phyloP scores from a whole-genome alignment of 805 yeast genomes.

The Schwanniomyces occidentalis region DNA sequence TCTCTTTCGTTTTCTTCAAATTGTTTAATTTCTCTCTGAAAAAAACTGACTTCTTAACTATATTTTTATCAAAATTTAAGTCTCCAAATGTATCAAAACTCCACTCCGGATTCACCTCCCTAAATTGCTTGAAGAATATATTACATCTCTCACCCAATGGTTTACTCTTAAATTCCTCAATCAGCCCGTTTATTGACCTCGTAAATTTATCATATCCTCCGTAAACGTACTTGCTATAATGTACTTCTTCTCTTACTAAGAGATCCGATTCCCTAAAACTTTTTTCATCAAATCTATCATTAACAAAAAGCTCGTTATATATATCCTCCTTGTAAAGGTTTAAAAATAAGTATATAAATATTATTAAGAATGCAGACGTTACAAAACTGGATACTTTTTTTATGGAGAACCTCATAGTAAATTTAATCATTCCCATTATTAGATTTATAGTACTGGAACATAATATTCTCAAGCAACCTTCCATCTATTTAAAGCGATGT shows the following conservation, averaged over 20 bases:
- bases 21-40: conserved; percentile 12
- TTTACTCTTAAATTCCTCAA: conserved; percentile 6
- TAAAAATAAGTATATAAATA: no score
- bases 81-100: conserved; percentile 12
- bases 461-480: no score
- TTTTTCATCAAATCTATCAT: neutral
- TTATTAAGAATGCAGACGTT: no score
- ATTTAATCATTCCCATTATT: no score
- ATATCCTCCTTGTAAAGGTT: no score
- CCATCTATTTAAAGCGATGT: no score
- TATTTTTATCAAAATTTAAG: conserved; percentile 18
- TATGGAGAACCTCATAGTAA: conserved; percentile 2
- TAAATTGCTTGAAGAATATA: conserved; percentile 22
- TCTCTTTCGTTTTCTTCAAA: conserved; percentile 4
- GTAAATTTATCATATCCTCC: conserved; percentile 19
- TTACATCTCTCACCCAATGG: conserved; percentile 24
- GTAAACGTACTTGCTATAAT: conserved; percentile 24
- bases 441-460: no score
- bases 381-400: neutral
- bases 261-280: conserved; percentile 1
- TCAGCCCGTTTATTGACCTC: neutral
- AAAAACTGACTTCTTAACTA: conserved; percentile 18
- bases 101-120: conserved; percentile 22
- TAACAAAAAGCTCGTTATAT: no score
- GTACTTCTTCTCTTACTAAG: conserved; percentile 12